Evolutionary conservation across 805 yeast genomes (phyloP).

Genomic region (Metschnikowia gruessii): DNA sequence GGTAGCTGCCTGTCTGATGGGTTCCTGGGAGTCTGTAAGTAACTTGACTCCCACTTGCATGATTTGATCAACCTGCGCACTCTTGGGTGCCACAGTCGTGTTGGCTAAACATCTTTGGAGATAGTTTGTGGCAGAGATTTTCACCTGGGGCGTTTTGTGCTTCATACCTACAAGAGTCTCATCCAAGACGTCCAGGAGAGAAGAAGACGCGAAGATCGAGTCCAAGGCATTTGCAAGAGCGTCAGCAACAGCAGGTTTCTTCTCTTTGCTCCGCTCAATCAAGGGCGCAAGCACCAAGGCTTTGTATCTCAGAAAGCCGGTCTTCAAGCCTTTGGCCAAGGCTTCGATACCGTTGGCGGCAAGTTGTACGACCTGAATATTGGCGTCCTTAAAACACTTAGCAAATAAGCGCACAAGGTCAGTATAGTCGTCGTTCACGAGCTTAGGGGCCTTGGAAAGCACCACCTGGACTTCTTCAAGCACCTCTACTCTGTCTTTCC

Average conservation of each 20-base stretch:
- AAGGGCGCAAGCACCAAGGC: conserved; percentile 54
- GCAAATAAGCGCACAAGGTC: conserved; percentile 61
- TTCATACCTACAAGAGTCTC: conserved; percentile 56
- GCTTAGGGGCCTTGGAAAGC: conserved; percentile 53
- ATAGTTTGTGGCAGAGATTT: conserved; percentile 64
- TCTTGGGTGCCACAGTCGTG: conserved; percentile 47
- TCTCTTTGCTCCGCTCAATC: conserved; percentile 84
- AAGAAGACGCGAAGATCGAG: conserved; percentile 52
- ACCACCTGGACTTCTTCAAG: conserved; percentile 58
- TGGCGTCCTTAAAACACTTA: conserved; percentile 83
- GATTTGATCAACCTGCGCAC: conserved; percentile 54
- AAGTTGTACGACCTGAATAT: conserved; percentile 77
- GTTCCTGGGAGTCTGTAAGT: conserved; percentile 80
- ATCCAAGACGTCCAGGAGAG: conserved; percentile 55
- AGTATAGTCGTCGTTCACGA: conserved; percentile 59
- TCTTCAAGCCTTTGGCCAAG: conserved; percentile 64
- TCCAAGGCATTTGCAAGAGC: conserved; percentile 67
- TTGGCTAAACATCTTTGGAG: conserved; percentile 60
- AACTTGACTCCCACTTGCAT: conserved; percentile 57
- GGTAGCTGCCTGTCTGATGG: conserved; percentile 74
- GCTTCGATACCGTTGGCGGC: conserved; percentile 65
- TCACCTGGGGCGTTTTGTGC: conserved; percentile 82
- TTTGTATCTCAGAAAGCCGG: conserved; percentile 53
- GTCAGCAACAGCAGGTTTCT: conserved; percentile 72
- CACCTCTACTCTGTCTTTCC: conserved; percentile 92